These are phyloP conservation scores for Ophiobolus disseminans DNA, from an alignment of 2,329 filamentous ascomycete species.

Conservation along the genomic window DNA sequence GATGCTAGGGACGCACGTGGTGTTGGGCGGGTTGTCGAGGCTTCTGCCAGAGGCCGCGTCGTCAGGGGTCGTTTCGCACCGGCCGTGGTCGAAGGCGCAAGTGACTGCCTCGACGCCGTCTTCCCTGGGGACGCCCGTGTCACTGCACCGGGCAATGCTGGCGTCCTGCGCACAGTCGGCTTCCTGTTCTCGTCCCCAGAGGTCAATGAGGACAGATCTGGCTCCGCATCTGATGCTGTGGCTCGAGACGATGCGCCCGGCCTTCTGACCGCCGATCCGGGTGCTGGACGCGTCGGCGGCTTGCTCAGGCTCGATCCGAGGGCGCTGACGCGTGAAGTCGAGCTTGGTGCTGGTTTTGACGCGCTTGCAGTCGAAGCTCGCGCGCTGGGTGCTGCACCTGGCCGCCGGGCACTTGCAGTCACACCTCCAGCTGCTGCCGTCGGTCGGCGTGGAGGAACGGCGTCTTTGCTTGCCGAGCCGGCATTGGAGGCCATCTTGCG, in stretches of 20 bases:
- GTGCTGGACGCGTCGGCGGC: conserved; percentile 44
- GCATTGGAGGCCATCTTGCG: conserved; percentile 45
- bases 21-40: conserved; percentile 30
- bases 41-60: conserved; percentile 33
- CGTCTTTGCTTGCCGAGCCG: conserved; percentile 36
- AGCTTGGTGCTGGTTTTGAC: conserved; percentile 31
- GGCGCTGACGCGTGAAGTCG: conserved; percentile 35
- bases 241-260: conserved; percentile 29
- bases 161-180: conserved; percentile 33
- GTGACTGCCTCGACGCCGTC: conserved; percentile 21
- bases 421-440: conserved; percentile 19
- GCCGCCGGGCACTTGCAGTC: conserved; percentile 32
- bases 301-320: conserved; percentile 44
- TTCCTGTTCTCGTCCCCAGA: conserved; percentile 48
- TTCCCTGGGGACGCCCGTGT: conserved; percentile 35
- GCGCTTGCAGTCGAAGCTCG: conserved; percentile 32
- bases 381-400: conserved; percentile 29
- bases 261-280: conserved; percentile 32
- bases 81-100: conserved; percentile 27
- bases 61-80: conserved; percentile 40
- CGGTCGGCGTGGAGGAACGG: conserved; percentile 38
- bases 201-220: conserved; percentile 42
- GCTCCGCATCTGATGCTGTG: conserved; percentile 39
- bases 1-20: conserved; percentile 40
- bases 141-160: conserved; percentile 23